Evolutionary conservation across 2,329 filamentous ascomycete species (phyloP).

Genomic region (Aspergillus persii): DNA sequence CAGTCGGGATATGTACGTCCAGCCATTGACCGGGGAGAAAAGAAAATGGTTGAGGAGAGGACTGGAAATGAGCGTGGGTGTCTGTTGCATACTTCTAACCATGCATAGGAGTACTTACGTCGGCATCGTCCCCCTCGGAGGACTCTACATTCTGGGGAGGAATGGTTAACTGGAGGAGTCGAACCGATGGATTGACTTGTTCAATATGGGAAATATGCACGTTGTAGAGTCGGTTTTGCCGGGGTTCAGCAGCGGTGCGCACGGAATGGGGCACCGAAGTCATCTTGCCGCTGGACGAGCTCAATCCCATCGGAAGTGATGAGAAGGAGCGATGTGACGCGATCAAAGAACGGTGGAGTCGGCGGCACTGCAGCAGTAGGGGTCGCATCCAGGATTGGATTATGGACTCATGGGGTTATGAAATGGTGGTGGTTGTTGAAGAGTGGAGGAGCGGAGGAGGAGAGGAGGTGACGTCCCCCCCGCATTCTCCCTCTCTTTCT

Average conservation of each 20-base stretch:
- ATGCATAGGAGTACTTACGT: conserved; percentile 43
- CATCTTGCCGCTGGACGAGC: conserved; percentile 25
- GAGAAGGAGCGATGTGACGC: background rate
- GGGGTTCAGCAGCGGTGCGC: conserved; percentile 71
- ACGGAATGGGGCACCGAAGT: conserved; percentile 59
- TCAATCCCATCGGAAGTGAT: conserved; percentile 23
- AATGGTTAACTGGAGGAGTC: conserved; percentile 65
- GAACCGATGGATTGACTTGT: conserved; percentile 64
- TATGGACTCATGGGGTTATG: background rate
- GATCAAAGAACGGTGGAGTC: background rate
- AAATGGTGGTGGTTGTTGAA: background rate
- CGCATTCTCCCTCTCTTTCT: background rate
- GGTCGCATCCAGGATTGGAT: conserved; percentile 13
- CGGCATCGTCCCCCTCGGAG: conserved; percentile 33
- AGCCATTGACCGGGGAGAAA: conserved; percentile 87
- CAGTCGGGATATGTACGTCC: conserved; percentile 71
- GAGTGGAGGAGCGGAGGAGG: background rate
- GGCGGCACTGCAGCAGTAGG: conserved; percentile 7
- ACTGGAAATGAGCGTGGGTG: conserved; percentile 6
- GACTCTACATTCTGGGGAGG: conserved; percentile 41
- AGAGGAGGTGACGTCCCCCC: background rate
- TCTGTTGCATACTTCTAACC: background rate
- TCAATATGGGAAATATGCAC: conserved; percentile 62
- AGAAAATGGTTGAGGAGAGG: conserved; percentile 42
- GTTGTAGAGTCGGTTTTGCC: conserved; percentile 62